Percentiles rank a stretch among this genome's conserved stretches.
phyloP scores from a whole-genome alignment of 257 asterid species.

The Nicotiana undulata region DNA sequence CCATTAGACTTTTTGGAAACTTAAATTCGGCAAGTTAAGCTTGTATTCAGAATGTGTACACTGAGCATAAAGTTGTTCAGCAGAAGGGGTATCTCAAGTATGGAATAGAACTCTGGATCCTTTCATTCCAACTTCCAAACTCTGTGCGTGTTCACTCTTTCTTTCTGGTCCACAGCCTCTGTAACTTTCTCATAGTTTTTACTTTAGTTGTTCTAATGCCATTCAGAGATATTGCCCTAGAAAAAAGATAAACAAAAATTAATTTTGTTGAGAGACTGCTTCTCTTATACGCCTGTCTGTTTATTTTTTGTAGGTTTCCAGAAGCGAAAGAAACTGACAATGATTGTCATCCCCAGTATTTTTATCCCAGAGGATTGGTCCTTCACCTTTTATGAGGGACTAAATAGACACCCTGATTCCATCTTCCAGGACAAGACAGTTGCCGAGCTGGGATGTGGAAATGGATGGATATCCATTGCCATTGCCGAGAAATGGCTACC shows the following conservation, averaged over 20 bases:
- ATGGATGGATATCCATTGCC: conserved; percentile 99
- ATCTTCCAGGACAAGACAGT: conserved; percentile 85
- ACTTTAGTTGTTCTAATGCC: neutral
- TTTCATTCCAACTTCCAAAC: neutral
- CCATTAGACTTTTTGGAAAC: neutral
- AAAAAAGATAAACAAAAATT: neutral
- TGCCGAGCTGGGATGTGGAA: conserved; percentile 98
- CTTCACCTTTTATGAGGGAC: conserved; percentile 94
- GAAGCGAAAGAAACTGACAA: conserved; percentile 77
- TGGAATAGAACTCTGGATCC: neutral
- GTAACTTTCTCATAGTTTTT: neutral
- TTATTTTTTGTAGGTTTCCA: conserved; percentile 41
- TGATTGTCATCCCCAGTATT: conserved; percentile 96
- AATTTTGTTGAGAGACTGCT: neutral
- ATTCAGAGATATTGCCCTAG: neutral
- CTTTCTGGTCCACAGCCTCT: neutral
- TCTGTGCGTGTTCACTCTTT: neutral
- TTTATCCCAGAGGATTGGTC: conserved; percentile 98
- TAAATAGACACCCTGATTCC: conserved; percentile 90
- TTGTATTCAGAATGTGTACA: neutral
- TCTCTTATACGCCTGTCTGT: conserved; percentile 9
- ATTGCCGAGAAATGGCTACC: conserved; percentile 97
- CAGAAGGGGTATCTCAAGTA: neutral
- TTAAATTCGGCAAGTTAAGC: neutral
- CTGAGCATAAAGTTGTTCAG: neutral